Evolutionary conservation across 2,329 filamentous ascomycete genomes (phyloP).

Genomic region (Monascus ruber): DNA sequence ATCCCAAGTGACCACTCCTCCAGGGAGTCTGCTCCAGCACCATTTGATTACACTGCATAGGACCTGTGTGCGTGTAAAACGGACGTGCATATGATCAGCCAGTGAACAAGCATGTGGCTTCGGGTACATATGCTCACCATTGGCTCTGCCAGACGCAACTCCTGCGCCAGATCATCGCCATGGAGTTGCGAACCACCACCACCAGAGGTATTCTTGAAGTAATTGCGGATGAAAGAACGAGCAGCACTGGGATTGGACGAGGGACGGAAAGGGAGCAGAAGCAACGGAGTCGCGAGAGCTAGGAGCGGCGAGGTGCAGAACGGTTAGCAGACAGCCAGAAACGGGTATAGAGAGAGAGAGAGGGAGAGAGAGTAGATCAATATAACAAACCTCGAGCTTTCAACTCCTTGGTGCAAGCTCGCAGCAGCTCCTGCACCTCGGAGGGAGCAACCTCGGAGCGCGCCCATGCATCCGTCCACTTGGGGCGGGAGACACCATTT

Average conservation of each 20-base stretch:
- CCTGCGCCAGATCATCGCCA: slow-evolving; percentile 65
- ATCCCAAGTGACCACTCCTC: slow-evolving; percentile 92
- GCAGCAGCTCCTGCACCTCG: slow-evolving; percentile 79
- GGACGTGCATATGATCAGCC: not conserved
- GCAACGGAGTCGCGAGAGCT: slow-evolving; percentile 85
- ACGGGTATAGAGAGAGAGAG: slow-evolving; percentile 7
- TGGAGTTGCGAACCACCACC: slow-evolving; percentile 41
- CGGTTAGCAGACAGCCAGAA: slow-evolving; percentile 12
- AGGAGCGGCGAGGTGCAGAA: slow-evolving; percentile 19
- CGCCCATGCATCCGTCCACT: slow-evolving; percentile 80
- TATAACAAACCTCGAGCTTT: slow-evolving; percentile 79
- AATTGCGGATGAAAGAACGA: slow-evolving; percentile 84
- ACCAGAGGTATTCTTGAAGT: slow-evolving; percentile 62
- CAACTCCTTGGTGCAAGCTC: slow-evolving; percentile 77
- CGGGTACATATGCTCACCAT: slow-evolving; percentile 52
- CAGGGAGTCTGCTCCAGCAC: slow-evolving; percentile 90
- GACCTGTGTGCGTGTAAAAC: slow-evolving; percentile 45
- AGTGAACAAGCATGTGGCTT: no score
- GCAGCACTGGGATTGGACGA: slow-evolving; percentile 85
- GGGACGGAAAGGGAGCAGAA: slow-evolving; percentile 87
- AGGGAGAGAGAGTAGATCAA: slow-evolving; percentile 8
- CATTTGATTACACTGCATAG: slow-evolving; percentile 91
- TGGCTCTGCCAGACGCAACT: slow-evolving; percentile 84
- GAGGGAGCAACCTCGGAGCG: slow-evolving; percentile 74
- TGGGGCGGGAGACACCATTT: slow-evolving; percentile 54